A percentile compares a stretch with the other conserved stretches of the same genome.
phyloP scores from a whole-genome alignment of 495 filamentous ascomycete genomes.

The Ascobolus immersus region DNA sequence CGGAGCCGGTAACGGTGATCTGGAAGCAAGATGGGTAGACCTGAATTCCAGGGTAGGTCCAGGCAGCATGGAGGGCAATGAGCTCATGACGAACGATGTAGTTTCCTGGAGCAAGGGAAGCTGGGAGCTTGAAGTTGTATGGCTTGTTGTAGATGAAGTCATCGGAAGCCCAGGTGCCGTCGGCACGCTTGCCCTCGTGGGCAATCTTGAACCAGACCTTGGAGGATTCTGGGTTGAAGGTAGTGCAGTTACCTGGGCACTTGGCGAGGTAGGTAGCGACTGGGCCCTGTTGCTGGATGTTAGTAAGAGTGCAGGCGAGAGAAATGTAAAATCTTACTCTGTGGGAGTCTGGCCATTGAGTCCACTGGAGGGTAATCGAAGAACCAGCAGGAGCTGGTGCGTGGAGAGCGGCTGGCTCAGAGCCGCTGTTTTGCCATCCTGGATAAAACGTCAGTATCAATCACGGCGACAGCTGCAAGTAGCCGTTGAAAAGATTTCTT shows the following conservation, averaged over 20 bases:
- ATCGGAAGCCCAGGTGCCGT: slow-evolving; percentile 32
- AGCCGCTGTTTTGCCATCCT: slow-evolving; percentile 19
- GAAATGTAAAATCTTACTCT: slow-evolving; percentile 20
- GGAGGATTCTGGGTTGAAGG: slow-evolving; percentile 26
- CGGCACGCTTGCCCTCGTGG: slow-evolving; percentile 22
- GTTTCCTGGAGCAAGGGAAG: slow-evolving; percentile 31
- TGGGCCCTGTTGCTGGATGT: slow-evolving; percentile 18
- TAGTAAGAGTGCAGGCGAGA: not conserved
- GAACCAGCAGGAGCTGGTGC: slow-evolving; percentile 29
- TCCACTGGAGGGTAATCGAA: slow-evolving; percentile 35
- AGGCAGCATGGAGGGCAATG: slow-evolving; percentile 39
- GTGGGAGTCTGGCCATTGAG: slow-evolving; percentile 16
- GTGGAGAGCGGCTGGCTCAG: slow-evolving; percentile 28
- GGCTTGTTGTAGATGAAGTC: slow-evolving; percentile 30
- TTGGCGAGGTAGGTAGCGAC: slow-evolving; percentile 41
- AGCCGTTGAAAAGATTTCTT: no score
- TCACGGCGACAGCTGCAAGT: no score
- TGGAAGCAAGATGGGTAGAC: slow-evolving; percentile 51
- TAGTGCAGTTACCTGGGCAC: slow-evolving; percentile 35
- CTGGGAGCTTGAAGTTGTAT: slow-evolving; percentile 37
- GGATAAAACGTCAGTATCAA: no score
- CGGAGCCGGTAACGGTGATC: slow-evolving; percentile 34
- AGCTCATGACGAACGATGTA: slow-evolving; percentile 53
- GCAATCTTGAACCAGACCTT: slow-evolving; percentile 39
- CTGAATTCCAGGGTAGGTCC: slow-evolving; percentile 32